Base-by-base conservation (phyloP, 768 basidiomycete species). In the Pisolithus marmoratus region DNA sequence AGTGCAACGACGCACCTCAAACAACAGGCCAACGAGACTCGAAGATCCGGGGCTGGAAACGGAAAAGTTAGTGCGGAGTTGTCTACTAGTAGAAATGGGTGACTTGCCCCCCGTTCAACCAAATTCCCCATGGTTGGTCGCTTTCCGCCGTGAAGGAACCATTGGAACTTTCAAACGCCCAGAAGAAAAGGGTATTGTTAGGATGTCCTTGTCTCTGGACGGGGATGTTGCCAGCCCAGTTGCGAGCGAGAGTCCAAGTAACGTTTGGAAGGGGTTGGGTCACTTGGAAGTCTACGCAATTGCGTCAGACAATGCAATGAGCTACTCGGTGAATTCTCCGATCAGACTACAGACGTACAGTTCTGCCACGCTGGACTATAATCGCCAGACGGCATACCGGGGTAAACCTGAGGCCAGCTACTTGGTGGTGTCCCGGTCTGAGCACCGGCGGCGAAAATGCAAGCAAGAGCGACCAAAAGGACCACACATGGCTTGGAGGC, bases 51-150 rank as follows among this genome's bases (percentile, higher is more conserved):
- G 85, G 17, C 86, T 76, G 48, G 22, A 15, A 31, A 48, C 34
- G 29, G 8, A 0, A 19, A 5, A 3, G 46, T 44, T 22, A 31
- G 59, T 12, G 51, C 44, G 8, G 22, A 8, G 23, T 22, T 24
- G n/a, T 2, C 20, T 27, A 7, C 27, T 17, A n/a, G 19, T 17
- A 20, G 36, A 29, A 23, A 11, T 17, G 12, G 50, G 27, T 5
- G 15, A 45, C 79, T 45, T 57, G 83, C 82, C 84, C 85, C 68
- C 85, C 86, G 54, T 86, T 85, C 23, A 87, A 63, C 84, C 84
- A 88, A 38, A 88, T 81, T 3, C 78, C 77, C 86, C 86, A 87
- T 2, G 86, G 85, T 19, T 81, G 71, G 14, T 66, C 54, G n/a
- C 63, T 61, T 24, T 42, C 5, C 50, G 61, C 66, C 9, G 80